phyloP scores from a whole-genome alignment of 208 protist species.

The Leishmania mexicana region DNA sequence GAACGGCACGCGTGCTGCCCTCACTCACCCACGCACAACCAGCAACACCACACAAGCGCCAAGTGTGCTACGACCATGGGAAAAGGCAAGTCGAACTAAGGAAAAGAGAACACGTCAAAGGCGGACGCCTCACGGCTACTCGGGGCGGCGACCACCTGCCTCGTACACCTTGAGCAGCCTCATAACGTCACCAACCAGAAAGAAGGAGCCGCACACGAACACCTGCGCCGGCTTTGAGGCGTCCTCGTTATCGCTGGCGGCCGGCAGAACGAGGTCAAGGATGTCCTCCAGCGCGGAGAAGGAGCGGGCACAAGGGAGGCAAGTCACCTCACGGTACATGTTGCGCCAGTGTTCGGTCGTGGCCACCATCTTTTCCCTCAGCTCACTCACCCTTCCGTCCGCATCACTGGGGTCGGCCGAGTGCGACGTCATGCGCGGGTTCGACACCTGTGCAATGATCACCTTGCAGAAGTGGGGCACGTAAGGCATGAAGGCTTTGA shows the following conservation, averaged over 20 bases:
- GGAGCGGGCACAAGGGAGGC: conserved; percentile 49
- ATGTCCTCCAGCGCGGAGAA: conserved; percentile 69
- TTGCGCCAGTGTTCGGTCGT: conserved; percentile 62
- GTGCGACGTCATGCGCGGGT: conserved; percentile 45
- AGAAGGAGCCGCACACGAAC: conserved; percentile 90
- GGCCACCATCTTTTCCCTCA: conserved; percentile 38
- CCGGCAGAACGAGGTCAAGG: conserved; percentile 47
- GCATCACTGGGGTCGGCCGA: conserved; percentile 34
- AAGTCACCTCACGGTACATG: conserved; percentile 75
- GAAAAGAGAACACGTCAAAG: not conserved
- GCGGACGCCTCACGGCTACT: not conserved
- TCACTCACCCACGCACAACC: not conserved
- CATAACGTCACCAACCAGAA: conserved; percentile 73
- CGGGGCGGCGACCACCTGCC: conserved; percentile 17
- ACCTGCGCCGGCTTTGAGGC: conserved; percentile 71
- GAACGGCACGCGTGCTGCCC: not conserved
- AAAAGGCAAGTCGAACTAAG: not conserved
- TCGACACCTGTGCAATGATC: conserved; percentile 56
- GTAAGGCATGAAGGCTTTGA: conserved; percentile 82
- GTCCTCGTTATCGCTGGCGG: conserved; percentile 55
- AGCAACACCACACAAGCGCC: not conserved
- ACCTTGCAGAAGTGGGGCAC: conserved; percentile 65
- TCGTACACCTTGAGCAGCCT: conserved; percentile 43
- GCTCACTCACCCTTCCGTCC: conserved; percentile 32
- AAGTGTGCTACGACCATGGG: not conserved